Conservation (phyloP, 306 rosid genomes). For the Vigna nakashimae region DNA sequence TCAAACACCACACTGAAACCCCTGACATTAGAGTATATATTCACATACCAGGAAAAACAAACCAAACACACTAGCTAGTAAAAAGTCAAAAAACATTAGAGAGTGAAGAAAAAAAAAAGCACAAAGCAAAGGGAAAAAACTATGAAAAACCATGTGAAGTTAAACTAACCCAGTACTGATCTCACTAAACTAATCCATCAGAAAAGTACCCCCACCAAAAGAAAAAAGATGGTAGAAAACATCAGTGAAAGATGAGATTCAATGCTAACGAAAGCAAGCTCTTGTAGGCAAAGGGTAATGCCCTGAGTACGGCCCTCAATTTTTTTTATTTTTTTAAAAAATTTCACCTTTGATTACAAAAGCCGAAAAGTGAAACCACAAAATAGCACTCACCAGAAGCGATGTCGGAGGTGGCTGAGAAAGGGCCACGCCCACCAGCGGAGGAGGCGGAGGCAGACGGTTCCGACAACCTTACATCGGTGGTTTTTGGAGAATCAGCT, state of each 20-base stretch:
- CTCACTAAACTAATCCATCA: slow-evolving; percentile 47
- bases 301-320: not conserved
- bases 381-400: slow-evolving; percentile 67
- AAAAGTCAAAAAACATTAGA: not conserved
- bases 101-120: not conserved
- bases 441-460: slow-evolving; percentile 64
- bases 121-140: not conserved
- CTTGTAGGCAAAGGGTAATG: not conserved
- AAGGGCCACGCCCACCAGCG: slow-evolving; percentile 68
- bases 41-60: slow-evolving; percentile 15
- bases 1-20: slow-evolving; percentile 26
- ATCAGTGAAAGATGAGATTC: slow-evolving; percentile 38
- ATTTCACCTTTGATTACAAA: not conserved
- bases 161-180: slow-evolving; percentile 46
- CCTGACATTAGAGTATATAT: not conserved
- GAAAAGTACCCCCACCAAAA: slow-evolving; percentile 40
- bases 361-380: not conserved
- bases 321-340: not conserved
- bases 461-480: slow-evolving; percentile 57
- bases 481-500: slow-evolving; percentile 54
- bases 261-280: not conserved
- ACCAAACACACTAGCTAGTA: slow-evolving; percentile 1
- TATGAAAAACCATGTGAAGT: slow-evolving; percentile 20
- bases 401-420: slow-evolving; percentile 82
- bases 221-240: slow-evolving; percentile 8